These are phyloP conservation scores for Cicer bijugum DNA, from an alignment of 306 rosid species.

Conservation along the genomic window DNA sequence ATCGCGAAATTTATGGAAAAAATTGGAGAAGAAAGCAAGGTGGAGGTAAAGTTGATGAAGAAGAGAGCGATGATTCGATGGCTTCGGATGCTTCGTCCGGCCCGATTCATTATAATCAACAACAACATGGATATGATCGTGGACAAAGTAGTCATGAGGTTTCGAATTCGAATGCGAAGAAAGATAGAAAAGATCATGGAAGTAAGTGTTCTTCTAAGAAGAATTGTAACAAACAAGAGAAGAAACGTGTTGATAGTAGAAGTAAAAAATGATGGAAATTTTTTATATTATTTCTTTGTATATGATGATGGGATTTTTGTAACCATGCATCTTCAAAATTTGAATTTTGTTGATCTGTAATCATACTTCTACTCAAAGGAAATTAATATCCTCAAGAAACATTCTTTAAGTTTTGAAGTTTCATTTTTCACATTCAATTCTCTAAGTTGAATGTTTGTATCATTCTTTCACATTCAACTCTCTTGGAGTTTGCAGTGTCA, in stretches of 20 bases:
- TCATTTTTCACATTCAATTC: constrained; percentile 14
- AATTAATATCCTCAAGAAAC: constrained; percentile 21
- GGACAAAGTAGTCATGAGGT: constrained; percentile 41
- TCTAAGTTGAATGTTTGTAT: constrained; percentile 28
- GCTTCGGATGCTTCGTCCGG: constrained; percentile 90
- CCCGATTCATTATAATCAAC: constrained; percentile 46
- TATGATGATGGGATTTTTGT: constrained; percentile 46
- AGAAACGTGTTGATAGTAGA: constrained; percentile 62
- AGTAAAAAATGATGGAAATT: constrained; percentile 54
- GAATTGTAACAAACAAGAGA: constrained; percentile 61
- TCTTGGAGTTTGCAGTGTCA: background rate
- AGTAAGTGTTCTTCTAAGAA: constrained; percentile 59
- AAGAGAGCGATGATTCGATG: constrained; percentile 82
- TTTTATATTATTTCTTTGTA: constrained; percentile 3
- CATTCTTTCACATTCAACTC: background rate
- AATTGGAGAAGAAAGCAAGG: constrained; percentile 44
- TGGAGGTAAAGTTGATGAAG: constrained; percentile 39
- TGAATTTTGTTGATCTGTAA: constrained; percentile 46
- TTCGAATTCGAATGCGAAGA: constrained; percentile 38
- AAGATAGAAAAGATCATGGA: constrained; percentile 54
- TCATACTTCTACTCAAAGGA: constrained; percentile 38
- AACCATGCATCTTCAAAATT: constrained; percentile 45
- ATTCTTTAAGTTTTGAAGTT: constrained; percentile 34
- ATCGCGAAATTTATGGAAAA: constrained; percentile 27
- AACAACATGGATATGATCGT: constrained; percentile 16